phyloP scores from a whole-genome alignment of 148 eudicot species.

The Rhododendron molle region DNA sequence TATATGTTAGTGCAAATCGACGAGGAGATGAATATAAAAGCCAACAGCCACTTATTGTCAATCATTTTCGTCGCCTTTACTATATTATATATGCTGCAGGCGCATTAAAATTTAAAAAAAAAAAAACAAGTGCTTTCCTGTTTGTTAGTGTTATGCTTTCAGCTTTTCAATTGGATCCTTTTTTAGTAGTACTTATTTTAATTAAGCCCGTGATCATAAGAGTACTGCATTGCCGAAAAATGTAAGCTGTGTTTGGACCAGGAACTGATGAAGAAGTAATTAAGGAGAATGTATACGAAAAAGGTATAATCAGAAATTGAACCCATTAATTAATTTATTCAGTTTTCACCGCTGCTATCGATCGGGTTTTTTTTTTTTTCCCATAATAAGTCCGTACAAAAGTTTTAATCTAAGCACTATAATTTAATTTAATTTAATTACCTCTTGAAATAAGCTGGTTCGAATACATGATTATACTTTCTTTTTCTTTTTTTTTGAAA shows the following conservation, averaged over 20 bases:
- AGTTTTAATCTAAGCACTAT: not conserved
- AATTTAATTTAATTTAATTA: not conserved
- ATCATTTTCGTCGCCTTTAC: not conserved
- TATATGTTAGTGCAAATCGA: not conserved
- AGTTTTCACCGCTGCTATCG: too few relatives aligned
- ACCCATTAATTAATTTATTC: too few relatives aligned
- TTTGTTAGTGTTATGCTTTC: not conserved
- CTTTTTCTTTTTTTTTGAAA: too few relatives aligned
- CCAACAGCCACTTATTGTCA: not conserved
- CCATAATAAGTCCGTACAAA: not conserved
- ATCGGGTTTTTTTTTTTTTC: too few relatives aligned
- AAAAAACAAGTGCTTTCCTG: not conserved
- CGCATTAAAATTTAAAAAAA: not conserved
- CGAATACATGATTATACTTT: too few relatives aligned
- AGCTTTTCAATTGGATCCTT: not conserved
- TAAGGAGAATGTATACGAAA: not conserved
- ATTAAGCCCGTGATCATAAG: not conserved
- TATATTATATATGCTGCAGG: not conserved
- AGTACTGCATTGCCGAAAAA: not conserved
- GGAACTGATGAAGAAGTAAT: too few relatives aligned
- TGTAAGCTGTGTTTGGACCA: too few relatives aligned
- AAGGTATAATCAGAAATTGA: not conserved
- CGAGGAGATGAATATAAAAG: not conserved
- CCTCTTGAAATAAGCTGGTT: not conserved
- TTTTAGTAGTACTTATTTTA: not conserved